These are phyloP conservation scores for Parietaria judaica DNA, from an alignment of 306 rosid genomes.

Conservation along the genomic window DNA sequence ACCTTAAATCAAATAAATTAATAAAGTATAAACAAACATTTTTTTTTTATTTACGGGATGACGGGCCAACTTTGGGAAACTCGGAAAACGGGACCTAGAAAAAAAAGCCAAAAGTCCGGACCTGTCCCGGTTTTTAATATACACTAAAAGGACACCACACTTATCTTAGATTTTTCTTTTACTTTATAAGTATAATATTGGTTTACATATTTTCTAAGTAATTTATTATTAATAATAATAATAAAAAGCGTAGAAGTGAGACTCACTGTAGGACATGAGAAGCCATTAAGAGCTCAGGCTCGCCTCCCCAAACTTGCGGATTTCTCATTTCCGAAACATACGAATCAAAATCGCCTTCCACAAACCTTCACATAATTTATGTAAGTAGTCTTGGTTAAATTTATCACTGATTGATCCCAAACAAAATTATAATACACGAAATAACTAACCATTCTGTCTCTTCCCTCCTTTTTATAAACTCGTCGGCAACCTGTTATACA, in stretches of 20 bases:
- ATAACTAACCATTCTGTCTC: conserved; percentile 86
- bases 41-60: no score
- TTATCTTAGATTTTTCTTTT: no score
- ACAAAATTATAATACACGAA: conserved; percentile 4
- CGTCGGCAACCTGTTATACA: conserved; percentile 69
- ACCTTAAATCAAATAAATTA: no score
- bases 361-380: conserved; percentile 47
- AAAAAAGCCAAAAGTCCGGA: no score
- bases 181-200: no score
- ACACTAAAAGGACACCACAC: no score
- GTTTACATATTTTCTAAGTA: no score
- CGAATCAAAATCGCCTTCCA: conserved; percentile 82
- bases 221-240: background rate
- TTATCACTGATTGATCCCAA: conserved; percentile 15
- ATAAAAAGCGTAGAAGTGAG: background rate
- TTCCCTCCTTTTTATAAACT: conserved; percentile 75
- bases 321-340: conserved; percentile 72
- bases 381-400: conserved; percentile 17
- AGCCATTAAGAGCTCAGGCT: conserved; percentile 88
- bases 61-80: no score
- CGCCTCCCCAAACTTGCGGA: conserved; percentile 95
- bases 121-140: no score
- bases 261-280: conserved; percentile 83
- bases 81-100: no score
- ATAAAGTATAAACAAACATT: no score